phyloP scores from a whole-genome alignment of 495 filamentous ascomycete species.

The Penicillium lagena region DNA sequence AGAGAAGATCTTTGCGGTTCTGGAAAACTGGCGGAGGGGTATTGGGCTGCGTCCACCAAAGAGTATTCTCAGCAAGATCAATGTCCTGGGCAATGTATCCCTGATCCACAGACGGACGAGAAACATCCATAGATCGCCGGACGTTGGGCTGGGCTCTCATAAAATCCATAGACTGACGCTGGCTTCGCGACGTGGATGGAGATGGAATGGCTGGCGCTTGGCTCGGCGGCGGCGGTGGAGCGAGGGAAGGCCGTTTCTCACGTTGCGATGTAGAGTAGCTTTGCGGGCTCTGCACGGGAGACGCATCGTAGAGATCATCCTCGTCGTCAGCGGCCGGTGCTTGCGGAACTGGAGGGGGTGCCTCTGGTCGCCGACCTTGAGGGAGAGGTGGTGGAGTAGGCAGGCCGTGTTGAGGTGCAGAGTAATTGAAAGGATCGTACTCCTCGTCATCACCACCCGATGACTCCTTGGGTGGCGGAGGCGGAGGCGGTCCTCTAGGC shows the following conservation, averaged over 20 bases:
- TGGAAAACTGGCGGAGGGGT: conserved; percentile 76
- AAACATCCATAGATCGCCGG: conserved; percentile 69
- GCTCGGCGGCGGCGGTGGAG: conserved; percentile 22
- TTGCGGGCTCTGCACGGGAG: conserved; percentile 42
- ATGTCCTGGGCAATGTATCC: conserved; percentile 82
- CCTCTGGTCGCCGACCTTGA: conserved; percentile 16
- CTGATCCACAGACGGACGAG: conserved; percentile 60
- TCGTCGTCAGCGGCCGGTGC: conserved; percentile 26
- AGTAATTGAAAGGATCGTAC: conserved; percentile 70
- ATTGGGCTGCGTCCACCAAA: conserved; percentile 77
- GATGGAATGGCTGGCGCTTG: conserved; percentile 36
- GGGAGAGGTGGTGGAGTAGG: conserved; percentile 15
- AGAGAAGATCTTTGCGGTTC: conserved; percentile 74
- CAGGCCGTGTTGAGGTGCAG: conserved; percentile 37
- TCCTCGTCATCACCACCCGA: conserved; percentile 54
- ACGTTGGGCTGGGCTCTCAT: conserved; percentile 40
- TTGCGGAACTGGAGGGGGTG: conserved; percentile 24
- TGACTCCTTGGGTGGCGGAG: conserved; percentile 36
- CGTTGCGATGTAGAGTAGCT: conserved; percentile 35
- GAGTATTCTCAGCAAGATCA: conserved; percentile 62
- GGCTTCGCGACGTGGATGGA: conserved; percentile 35
- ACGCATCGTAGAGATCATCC: conserved; percentile 48
- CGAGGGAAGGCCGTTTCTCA: conserved; percentile 22
- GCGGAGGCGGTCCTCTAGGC: conserved; percentile 63
- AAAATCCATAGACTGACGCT: conserved; percentile 66